phyloP scores from a whole-genome alignment of 2,329 filamentous ascomycete species.

The Escovopsis sp. region DNA sequence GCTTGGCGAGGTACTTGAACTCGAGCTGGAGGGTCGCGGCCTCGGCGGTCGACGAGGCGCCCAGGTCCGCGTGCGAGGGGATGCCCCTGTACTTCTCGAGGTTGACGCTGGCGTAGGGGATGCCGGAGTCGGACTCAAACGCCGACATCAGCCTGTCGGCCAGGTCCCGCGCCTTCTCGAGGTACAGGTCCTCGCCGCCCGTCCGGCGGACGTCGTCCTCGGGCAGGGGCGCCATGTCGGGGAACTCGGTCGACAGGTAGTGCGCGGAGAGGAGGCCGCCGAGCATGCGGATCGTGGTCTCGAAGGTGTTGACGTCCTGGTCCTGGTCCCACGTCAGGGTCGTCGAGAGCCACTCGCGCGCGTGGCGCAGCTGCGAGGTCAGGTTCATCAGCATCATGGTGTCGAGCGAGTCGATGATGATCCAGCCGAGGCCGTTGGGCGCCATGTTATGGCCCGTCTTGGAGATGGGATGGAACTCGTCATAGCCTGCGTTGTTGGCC shows the following conservation, averaged over 20 bases:
- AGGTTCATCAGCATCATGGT: conserved; percentile 98
- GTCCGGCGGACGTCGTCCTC: conserved; percentile 54
- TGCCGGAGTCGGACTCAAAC: conserved; percentile 73
- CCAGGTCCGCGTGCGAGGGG: conserved; percentile 67
- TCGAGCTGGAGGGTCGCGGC: conserved; percentile 86
- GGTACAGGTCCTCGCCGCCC: conserved; percentile 76
- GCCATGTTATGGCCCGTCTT: conserved; percentile 77
- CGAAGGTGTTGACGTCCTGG: conserved; percentile 93
- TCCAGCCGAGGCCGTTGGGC: conserved; percentile 84
- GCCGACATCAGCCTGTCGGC: conserved; percentile 77
- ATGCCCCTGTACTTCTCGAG: conserved; percentile 64
- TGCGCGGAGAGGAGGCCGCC: conserved; percentile 86
- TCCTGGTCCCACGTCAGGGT: conserved; percentile 77
- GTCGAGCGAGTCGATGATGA: conserved; percentile 90
- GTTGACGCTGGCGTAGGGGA: conserved; percentile 86
- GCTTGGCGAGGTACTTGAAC: conserved; percentile 89
- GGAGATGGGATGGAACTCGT: conserved; percentile 74
- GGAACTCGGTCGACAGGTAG: conserved; percentile 77
- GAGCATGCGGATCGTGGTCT: conserved; percentile 95
- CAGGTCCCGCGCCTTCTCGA: conserved; percentile 90
- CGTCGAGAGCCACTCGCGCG: conserved; percentile 75
- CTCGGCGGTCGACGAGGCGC: conserved; percentile 88
- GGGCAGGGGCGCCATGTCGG: conserved; percentile 58
- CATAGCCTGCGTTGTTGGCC: conserved; percentile 40
- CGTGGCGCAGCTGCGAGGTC: conserved; percentile 69